These are phyloP conservation scores for Aspergillus puulaauensis DNA, from an alignment of 2,329 filamentous ascomycete species.

Conservation along the genomic window DNA sequence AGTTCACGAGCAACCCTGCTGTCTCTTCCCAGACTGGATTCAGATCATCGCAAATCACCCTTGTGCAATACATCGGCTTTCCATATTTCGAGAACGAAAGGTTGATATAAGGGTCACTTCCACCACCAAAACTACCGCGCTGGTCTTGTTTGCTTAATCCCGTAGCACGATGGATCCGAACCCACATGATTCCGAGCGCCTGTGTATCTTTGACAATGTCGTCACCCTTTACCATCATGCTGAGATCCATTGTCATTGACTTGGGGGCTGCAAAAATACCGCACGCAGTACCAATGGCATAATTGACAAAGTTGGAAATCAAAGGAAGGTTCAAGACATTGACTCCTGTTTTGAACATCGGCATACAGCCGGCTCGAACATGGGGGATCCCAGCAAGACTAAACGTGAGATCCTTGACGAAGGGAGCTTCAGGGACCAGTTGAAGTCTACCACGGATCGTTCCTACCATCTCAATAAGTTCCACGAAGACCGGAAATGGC, in stretches of 20 bases:
- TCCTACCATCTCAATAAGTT: conserved; percentile 85
- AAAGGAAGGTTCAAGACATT: conserved; percentile 89
- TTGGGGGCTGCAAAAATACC: conserved; percentile 94
- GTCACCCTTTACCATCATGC: conserved; percentile 87
- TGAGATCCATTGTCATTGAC: conserved; percentile 86
- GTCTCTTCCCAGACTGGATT: conserved; percentile 93
- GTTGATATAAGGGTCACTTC: conserved; percentile 94
- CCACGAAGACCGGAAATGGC: conserved; percentile 82
- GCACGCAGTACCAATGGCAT: conserved; percentile 81
- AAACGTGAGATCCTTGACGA: conserved; percentile 86
- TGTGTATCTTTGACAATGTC: conserved; percentile 83
- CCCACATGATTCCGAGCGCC: conserved; percentile 85
- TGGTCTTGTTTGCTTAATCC: conserved; percentile 89
- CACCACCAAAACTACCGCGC: conserved; percentile 78
- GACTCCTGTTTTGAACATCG: conserved; percentile 86
- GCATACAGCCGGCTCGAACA: conserved; percentile 83
- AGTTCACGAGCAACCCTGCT: conserved; percentile 79
- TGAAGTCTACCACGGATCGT: conserved; percentile 81
- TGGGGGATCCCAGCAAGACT: conserved; percentile 93
- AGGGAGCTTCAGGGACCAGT: conserved; percentile 86
- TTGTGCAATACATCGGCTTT: conserved; percentile 96
- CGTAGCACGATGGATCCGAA: conserved; percentile 83
- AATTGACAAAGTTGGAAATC: conserved; percentile 96
- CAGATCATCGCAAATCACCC: conserved; percentile 90
- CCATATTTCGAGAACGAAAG: conserved; percentile 93